Evolutionary conservation across 2,329 filamentous ascomycete genomes (phyloP).

Genomic region (Ophiostoma himal-ulmi): DNA sequence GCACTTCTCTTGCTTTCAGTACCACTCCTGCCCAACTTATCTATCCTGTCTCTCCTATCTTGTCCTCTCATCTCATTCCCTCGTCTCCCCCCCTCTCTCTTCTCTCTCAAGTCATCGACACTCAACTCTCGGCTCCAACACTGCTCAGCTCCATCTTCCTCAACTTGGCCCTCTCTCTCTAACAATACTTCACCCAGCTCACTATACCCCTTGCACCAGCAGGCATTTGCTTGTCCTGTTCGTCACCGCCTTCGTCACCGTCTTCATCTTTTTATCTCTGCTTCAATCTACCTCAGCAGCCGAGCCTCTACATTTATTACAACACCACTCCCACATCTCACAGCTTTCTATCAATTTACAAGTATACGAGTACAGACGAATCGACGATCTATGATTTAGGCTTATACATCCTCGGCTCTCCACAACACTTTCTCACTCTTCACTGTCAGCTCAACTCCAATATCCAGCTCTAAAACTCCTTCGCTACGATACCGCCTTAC

Average conservation of each 20-base stretch:
- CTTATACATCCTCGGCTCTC: neutral
- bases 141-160: neutral
- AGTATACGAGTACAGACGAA: neutral
- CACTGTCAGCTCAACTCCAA: neutral
- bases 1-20: constrained; percentile 5
- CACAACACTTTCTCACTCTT: neutral
- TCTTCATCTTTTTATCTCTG: neutral
- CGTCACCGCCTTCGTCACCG: neutral
- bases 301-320: neutral
- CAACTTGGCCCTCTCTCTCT: neutral
- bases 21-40: neutral
- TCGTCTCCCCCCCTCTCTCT: constrained; percentile 1
- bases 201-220: constrained; percentile 12
- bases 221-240: constrained; percentile 29
- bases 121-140: neutral
- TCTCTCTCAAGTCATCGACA: neutral
- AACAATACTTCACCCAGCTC: neutral
- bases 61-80: neutral
- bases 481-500: neutral
- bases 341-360: neutral
- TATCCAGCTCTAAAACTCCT: neutral
- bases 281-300: neutral
- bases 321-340: neutral
- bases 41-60: neutral
- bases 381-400: neutral